Evolutionary conservation across 2,329 filamentous ascomycete genomes (phyloP).

Genomic region (Fusarium phyllophilum): DNA sequence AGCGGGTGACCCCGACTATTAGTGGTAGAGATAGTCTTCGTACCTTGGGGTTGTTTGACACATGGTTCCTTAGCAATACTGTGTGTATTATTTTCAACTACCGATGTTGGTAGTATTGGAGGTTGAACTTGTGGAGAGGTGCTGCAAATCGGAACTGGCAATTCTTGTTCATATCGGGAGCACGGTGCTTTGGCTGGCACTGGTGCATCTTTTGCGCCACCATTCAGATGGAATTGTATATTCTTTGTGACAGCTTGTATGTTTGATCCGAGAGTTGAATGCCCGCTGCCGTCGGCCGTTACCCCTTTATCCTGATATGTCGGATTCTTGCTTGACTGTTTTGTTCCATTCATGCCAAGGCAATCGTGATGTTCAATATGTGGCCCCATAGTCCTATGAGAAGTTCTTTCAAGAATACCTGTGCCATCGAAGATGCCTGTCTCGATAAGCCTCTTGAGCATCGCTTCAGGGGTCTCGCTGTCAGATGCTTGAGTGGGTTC

Average conservation of each 20-base stretch:
- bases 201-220: not conserved
- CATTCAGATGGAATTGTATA: not conserved
- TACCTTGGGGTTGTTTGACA: not conserved
- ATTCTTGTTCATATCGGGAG: not conserved
- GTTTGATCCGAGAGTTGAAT: not conserved
- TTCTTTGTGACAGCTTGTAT: not conserved
- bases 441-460: conserved; percentile 22
- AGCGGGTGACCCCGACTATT: not conserved
- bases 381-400: not conserved
- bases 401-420: not conserved
- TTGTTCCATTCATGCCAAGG: not conserved
- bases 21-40: not conserved
- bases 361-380: not conserved
- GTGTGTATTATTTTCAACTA: not conserved
- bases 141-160: not conserved
- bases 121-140: not conserved
- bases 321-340: not conserved
- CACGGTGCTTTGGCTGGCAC: not conserved
- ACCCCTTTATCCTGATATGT: conserved; percentile 35
- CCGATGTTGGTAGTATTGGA: not conserved
- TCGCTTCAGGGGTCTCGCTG: not conserved
- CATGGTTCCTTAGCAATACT: not conserved
- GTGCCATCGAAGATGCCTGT: conserved; percentile 37
- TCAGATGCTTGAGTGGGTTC: not conserved
- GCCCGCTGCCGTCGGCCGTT: conserved; percentile 22